Base-by-base conservation (phyloP, 768 basidiomycete genomes). In the Termitomyces sp. region DNA sequence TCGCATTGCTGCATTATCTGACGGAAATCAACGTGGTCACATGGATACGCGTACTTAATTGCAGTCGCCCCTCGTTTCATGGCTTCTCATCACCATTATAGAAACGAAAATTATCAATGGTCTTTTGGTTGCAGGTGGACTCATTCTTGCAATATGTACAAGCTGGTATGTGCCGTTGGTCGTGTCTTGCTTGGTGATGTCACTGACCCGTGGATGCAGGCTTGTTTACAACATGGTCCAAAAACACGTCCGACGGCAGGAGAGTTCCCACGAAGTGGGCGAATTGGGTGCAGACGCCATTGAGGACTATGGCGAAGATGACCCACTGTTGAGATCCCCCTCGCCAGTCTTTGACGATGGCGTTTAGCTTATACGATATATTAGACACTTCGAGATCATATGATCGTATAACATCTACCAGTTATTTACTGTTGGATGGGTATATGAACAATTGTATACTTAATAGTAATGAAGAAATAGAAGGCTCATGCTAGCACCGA, bases 401-500 rank as follows among this genome's bases (percentile, higher is more conserved):
- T 35, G 0, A 22, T 57, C n/a, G 20, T 22, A 9, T 33, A 24
- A 48, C 13, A 33, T 11, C 18, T 38, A 18, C 32, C 33, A 56
- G 20, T 38, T 33, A 18, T 11, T 28, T n/a, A 40, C 18, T 28
- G 24, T 40, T 13, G 16, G 3, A 28, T 18, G 39, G 36, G 54
- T 58, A 57, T 57, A 63, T 33, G 22, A 50, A 46, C 24, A 42
- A 58, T 35, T 53, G 57, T 24, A 38, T 8, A 46, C 13, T 35
- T 20, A 36, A 20, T 97, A 98, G 75, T 90, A 89, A 74, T 98
- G 95, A 67, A 98, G 75, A 82, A 98, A 99, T 49, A 99, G 78
- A 65, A 99, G 73, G 52, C 93, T 94, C 66, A 97, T 74, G 73
- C 91, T 94, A 8, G 96, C 94, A 18, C 96, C 94, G 44, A 98